Evolutionary conservation across 805 yeast genomes (phyloP).

Genomic region (Candida khao-thaluensis): DNA sequence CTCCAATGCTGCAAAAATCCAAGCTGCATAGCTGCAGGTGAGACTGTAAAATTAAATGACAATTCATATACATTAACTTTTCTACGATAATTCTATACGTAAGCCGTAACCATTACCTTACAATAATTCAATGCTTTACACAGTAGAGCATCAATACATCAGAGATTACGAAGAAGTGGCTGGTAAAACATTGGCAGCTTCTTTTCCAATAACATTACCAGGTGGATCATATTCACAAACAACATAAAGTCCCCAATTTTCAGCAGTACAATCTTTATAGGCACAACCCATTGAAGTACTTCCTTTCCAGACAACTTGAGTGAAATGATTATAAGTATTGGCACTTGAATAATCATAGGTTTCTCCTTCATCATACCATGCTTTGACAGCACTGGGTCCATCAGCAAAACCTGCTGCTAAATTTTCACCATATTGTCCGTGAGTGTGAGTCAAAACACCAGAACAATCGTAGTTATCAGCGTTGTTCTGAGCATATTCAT

Average conservation of each 20-base stretch:
- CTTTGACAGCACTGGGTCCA: slow-evolving; percentile 33
- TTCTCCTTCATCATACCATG: slow-evolving; percentile 42
- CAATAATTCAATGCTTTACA: too few relatives aligned
- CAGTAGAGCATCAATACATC: slow-evolving; percentile 9
- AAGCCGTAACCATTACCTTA: too few relatives aligned
- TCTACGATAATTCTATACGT: too few relatives aligned
- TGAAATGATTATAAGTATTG: slow-evolving; percentile 58
- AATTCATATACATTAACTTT: slow-evolving; percentile 20
- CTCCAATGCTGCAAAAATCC: too few relatives aligned
- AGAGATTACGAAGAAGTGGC: slow-evolving; percentile 23
- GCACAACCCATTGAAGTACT: slow-evolving; percentile 74
- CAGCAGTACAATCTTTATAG: slow-evolving; percentile 51
- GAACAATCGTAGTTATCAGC: slow-evolving; percentile 51
- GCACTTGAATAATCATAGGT: slow-evolving; percentile 31
- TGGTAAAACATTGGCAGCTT: slow-evolving; percentile 19
- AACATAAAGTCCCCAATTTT: slow-evolving; percentile 53
- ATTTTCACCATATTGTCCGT: slow-evolving; percentile 42
- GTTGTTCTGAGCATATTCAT: slow-evolving; percentile 50
- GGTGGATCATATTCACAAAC: slow-evolving; percentile 76
- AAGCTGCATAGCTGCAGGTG: too few relatives aligned
- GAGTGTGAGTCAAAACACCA: slow-evolving; percentile 38
- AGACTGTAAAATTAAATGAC: too few relatives aligned
- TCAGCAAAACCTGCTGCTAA: slow-evolving; percentile 36
- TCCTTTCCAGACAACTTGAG: slow-evolving; percentile 74
- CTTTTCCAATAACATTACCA: slow-evolving; percentile 62